phyloP scores from a whole-genome alignment of 2,329 filamentous ascomycete genomes.

The Aaosphaeria pasadenensis region DNA sequence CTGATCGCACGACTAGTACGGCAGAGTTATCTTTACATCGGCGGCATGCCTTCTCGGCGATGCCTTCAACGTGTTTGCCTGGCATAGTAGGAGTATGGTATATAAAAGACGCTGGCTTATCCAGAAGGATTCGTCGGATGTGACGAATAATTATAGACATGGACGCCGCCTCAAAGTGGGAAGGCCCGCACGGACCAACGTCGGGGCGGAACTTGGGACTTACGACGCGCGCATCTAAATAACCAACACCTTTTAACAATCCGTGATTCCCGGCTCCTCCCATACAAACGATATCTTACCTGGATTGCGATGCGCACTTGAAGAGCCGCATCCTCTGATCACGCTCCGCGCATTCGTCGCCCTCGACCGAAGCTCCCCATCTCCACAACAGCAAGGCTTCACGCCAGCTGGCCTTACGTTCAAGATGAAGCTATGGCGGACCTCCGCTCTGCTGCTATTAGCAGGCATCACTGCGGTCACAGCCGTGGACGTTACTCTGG shows the following conservation, averaged over 20 bases:
- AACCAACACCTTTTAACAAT: neutral
- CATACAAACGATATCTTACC: no score
- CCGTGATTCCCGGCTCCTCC: neutral
- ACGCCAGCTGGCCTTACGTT: slow-evolving; percentile 5
- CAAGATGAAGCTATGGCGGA: slow-evolving; percentile 35
- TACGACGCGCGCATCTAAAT: neutral
- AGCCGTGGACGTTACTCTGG: slow-evolving; percentile 37
- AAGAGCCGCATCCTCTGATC: no score
- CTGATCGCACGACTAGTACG: slow-evolving; percentile 54
- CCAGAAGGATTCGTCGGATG: no score
- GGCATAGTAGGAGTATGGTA: slow-evolving; percentile 19
- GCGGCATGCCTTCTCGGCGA: slow-evolving; percentile 44
- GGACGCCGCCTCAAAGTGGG: no score
- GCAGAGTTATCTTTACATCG: slow-evolving; percentile 55
- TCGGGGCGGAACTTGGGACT: no score
- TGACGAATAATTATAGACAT: no score
- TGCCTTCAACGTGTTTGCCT: slow-evolving; percentile 20
- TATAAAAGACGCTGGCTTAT: no score
- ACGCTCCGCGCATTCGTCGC: no score
- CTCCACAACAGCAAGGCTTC: no score
- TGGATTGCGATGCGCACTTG: no score
- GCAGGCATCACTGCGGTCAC: slow-evolving; percentile 28
- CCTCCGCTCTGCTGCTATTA: slow-evolving; percentile 30
- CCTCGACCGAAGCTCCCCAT: no score
- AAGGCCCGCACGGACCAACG: no score